Percentiles rank a stretch among this genome's conserved stretches.
Conservation (phyloP, 441 rosid species). For the Mallotus repandus region DNA sequence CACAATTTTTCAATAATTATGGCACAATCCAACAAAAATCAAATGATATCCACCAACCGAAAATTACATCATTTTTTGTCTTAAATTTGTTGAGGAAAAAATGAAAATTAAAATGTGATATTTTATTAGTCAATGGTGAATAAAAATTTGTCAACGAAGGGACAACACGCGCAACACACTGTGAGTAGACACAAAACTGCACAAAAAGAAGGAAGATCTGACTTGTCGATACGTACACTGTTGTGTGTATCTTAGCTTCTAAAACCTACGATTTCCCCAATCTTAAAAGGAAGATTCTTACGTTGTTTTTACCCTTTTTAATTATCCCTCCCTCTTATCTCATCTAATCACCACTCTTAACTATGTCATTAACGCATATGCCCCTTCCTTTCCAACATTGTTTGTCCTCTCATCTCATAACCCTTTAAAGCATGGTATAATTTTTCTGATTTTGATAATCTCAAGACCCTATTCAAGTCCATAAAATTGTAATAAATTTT, state of each 20-base stretch:
- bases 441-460: no score
- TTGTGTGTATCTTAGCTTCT: constrained; percentile 18
- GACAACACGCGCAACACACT: not conserved
- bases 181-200: not conserved
- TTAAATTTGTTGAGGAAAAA: no score
- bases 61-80: not conserved
- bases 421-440: no score
- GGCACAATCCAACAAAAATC: not conserved
- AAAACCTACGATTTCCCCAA: constrained; percentile 31
- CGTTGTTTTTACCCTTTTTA: not conserved
- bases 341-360: not conserved
- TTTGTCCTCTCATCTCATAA: no score
- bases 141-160: not conserved
- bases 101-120: no score
- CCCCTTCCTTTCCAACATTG: no score
- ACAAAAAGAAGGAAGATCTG: not conserved
- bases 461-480: no score
- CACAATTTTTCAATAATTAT: constrained; percentile 7
- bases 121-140: not conserved
- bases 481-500: no score
- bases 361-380: no score
- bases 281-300: constrained; percentile 16
- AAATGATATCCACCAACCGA: constrained; percentile 1
- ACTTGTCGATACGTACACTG: constrained; percentile 1
- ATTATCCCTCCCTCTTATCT: not conserved